phyloP scores from a whole-genome alignment of 768 basidiomycete species.

The Mycena belliarum region DNA sequence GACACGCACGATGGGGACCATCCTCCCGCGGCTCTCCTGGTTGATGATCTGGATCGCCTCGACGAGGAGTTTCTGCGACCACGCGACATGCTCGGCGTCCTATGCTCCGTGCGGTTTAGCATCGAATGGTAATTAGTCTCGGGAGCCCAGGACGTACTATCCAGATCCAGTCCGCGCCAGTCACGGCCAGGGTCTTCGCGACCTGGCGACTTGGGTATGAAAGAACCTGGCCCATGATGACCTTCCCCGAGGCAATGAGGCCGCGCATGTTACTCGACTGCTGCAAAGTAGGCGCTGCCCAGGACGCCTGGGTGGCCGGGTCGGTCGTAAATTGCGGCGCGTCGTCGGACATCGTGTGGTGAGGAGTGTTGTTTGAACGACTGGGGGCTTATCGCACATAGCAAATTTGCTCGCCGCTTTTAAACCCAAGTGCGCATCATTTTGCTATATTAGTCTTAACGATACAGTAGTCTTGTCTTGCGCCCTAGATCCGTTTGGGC shows the following conservation, averaged over 20 bases:
- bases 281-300: constrained; percentile 16
- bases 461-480: too few species aligned
- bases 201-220: constrained; percentile 21
- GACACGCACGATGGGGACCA: constrained; percentile 20
- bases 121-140: background rate
- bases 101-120: background rate
- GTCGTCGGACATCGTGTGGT: background rate
- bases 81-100: constrained; percentile 20
- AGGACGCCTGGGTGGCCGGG: constrained; percentile 8
- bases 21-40: constrained; percentile 17
- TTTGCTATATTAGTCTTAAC: background rate
- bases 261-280: constrained; percentile 20
- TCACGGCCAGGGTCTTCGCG: constrained; percentile 18
- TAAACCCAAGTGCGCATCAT: background rate
- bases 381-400: too few species aligned
- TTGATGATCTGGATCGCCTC: constrained; percentile 20
- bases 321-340: background rate
- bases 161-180: constrained; percentile 23
- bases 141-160: constrained; percentile 5
- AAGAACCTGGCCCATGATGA: constrained; percentile 18
- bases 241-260: constrained; percentile 15
- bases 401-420: background rate
- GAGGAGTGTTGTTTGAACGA: too few species aligned
- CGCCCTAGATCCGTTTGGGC: too few species aligned
- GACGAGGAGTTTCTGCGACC: constrained; percentile 15